Conservation (phyloP, 257 asterid genomes). For the Solanum paucissectum region DNA sequence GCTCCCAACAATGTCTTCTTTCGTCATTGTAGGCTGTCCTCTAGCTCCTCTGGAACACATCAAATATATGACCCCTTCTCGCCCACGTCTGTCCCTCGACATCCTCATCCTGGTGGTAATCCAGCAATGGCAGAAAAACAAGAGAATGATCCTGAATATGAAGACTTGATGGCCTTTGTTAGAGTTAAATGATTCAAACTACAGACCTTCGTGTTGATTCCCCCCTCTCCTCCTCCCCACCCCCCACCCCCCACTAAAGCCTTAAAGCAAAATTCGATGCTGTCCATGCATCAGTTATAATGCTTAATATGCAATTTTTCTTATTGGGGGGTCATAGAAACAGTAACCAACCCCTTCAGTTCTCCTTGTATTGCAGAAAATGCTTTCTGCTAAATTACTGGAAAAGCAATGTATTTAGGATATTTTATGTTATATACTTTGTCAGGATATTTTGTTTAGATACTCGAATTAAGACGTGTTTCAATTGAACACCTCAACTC, state of each 20-base stretch:
- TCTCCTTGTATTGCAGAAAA: background rate
- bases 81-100: conserved; percentile 41
- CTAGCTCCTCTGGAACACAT: conserved; percentile 33
- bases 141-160: conserved; percentile 75
- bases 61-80: conserved; percentile 80
- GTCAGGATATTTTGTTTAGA: too few relatives aligned
- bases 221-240: background rate
- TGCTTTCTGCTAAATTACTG: background rate
- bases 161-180: conserved; percentile 77
- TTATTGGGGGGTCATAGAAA: background rate
- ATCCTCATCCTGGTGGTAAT: conserved; percentile 31
- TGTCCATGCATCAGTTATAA: background rate
- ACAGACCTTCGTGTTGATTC: background rate
- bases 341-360: background rate
- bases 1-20: conserved; percentile 20
- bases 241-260: background rate
- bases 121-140: conserved; percentile 27
- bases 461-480: too few relatives aligned
- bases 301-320: background rate
- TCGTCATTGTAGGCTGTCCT: conserved; percentile 26
- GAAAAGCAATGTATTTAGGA: too few relatives aligned
- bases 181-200: conserved; percentile 48
- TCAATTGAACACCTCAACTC: too few relatives aligned
- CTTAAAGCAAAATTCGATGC: background rate
- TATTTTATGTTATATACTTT: too few relatives aligned